Evolutionary conservation across 306 rosid species (phyloP).

Genomic region (Cajanus cajan): DNA sequence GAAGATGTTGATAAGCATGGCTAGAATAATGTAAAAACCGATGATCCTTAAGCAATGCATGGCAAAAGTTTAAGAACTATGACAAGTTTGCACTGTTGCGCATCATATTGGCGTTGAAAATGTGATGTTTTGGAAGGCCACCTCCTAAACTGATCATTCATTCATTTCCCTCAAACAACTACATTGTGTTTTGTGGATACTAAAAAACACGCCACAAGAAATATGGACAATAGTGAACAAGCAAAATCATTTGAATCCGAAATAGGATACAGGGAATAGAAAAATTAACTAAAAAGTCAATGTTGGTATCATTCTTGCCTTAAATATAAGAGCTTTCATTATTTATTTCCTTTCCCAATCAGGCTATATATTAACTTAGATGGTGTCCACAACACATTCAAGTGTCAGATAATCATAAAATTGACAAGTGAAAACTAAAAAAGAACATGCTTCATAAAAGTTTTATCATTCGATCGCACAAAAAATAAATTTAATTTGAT

Average conservation of each 20-base stretch:
- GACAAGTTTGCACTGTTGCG: slow-evolving; percentile 80
- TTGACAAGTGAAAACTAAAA: background rate
- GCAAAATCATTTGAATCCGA: slow-evolving; percentile 1
- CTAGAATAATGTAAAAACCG: background rate
- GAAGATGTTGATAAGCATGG: background rate
- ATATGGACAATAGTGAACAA: background rate
- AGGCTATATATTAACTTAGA: slow-evolving; percentile 78
- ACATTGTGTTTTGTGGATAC: background rate
- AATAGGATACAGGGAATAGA: background rate
- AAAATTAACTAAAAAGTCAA: background rate
- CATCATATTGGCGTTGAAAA: slow-evolving; percentile 99
- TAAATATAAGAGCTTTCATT: slow-evolving; percentile 79
- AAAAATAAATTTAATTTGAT: background rate
- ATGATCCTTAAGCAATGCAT: background rate
- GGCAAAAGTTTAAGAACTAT: background rate
- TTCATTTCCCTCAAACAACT: slow-evolving; percentile 58
- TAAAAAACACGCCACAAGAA: background rate
- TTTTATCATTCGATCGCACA: background rate
- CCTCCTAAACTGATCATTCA: slow-evolving; percentile 87
- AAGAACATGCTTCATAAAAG: background rate
- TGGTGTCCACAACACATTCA: slow-evolving; percentile 74
- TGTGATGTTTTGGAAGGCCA: slow-evolving; percentile 95
- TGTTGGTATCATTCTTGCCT: slow-evolving; percentile 46
- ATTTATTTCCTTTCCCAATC: slow-evolving; percentile 87
- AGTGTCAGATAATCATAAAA: background rate